A percentile compares a stretch with the other conserved stretches of the same genome.
These are phyloP conservation scores for Apiotrichum porosum DNA, from an alignment of 1,284 basidiomycete genomes.

Conservation along the genomic window DNA sequence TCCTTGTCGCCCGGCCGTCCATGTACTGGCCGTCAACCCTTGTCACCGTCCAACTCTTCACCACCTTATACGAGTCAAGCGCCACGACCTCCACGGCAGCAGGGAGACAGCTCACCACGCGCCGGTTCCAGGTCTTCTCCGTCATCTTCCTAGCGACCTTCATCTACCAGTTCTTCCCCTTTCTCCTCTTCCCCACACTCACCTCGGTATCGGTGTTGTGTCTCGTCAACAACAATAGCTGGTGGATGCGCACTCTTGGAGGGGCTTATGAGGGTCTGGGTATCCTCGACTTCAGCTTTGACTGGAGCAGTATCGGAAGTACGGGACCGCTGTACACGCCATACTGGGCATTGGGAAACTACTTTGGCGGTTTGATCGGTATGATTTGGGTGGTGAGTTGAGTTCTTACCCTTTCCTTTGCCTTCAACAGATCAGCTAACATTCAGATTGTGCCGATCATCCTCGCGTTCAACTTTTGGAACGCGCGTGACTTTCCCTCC, in stretches of 20 bases:
- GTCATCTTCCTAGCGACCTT: constrained; percentile 48
- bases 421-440: neutral
- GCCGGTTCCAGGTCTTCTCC: constrained; percentile 50
- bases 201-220: constrained; percentile 52
- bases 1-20: constrained; percentile 43
- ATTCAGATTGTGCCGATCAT: constrained; percentile 47
- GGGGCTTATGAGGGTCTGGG: constrained; percentile 54
- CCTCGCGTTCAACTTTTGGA: constrained; percentile 51
- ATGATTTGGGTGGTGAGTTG: constrained; percentile 52
- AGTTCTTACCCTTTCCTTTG: too few species aligned
- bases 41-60: constrained; percentile 52
- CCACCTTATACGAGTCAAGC: constrained; percentile 49
- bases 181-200: constrained; percentile 51
- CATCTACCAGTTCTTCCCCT: constrained; percentile 52
- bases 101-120: constrained; percentile 36
- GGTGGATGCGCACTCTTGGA: constrained; percentile 49
- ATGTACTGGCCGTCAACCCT: constrained; percentile 52
- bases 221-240: constrained; percentile 48
- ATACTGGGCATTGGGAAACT: constrained; percentile 52
- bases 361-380: constrained; percentile 43
- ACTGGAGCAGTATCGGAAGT: constrained; percentile 52
- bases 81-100: constrained; percentile 12
- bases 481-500: constrained; percentile 47
- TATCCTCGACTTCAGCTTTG: constrained; percentile 51
- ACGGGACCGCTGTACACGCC: constrained; percentile 53